Percentiles rank a stretch among this genome's conserved stretches.
phyloP scores from a whole-genome alignment of 306 rosid genomes.

The Dryas octopetala region DNA sequence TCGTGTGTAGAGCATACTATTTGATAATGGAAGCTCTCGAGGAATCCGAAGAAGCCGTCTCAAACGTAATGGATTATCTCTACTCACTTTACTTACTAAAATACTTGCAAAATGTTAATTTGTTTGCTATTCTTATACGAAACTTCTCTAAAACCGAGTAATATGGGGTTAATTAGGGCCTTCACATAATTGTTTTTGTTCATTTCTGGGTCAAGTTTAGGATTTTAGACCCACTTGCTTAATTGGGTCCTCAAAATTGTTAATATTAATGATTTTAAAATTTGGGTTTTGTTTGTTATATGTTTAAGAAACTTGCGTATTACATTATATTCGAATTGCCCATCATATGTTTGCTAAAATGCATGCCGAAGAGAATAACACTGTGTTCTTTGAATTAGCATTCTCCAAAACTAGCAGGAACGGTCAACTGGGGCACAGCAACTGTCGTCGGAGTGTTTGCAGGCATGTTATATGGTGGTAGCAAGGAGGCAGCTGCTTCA shows the following conservation, averaged over 20 bases:
- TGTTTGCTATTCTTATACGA: neutral
- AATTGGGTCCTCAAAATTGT: neutral
- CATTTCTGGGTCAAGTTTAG: conserved; percentile 2
- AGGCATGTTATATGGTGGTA: conserved; percentile 92
- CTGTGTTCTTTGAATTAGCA: conserved; percentile 39
- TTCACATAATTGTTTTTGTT: neutral
- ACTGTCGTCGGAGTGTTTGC: conserved; percentile 87
- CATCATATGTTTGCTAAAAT: conserved; percentile 5
- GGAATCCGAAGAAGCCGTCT: conserved; percentile 5
- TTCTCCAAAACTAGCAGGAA: conserved; percentile 63
- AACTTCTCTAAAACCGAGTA: neutral
- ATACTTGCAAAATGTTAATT: neutral
- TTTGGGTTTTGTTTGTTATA: conserved; percentile 2
- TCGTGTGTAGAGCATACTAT: neutral
- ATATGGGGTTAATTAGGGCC: neutral
- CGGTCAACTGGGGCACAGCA: conserved; percentile 83
- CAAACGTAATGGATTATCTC: conserved; percentile 12
- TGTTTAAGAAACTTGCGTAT: neutral
- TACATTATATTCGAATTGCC: conserved; percentile 3
- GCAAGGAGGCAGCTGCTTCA: conserved; percentile 93
- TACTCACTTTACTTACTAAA: neutral
- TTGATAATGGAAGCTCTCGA: conserved; percentile 19
- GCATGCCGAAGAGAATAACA: conserved; percentile 2
- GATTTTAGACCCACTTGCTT: neutral
- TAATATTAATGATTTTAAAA: neutral